phyloP scores from a whole-genome alignment of 176 grass and related monocot species.

The Saccharum spontaneum region DNA sequence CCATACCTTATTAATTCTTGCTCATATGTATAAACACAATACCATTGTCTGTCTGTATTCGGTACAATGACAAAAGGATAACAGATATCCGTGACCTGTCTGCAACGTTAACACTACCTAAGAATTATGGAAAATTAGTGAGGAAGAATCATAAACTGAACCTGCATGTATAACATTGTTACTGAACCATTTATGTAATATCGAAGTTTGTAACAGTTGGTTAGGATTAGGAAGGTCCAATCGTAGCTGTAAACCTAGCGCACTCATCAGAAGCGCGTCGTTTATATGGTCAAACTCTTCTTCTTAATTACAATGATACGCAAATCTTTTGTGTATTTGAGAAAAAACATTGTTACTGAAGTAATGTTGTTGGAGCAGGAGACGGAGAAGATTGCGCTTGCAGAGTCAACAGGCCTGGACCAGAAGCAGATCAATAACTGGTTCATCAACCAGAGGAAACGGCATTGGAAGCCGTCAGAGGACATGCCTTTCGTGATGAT shows the following conservation, averaged over 20 bases:
- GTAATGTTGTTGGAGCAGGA: constrained; percentile 33
- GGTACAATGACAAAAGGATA: not conserved
- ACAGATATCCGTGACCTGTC: not conserved
- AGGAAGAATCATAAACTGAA: not conserved
- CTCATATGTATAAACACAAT: not conserved
- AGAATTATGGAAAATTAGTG: not conserved
- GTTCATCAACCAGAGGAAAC: constrained; percentile 85
- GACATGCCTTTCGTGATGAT: constrained; percentile 74
- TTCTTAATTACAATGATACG: too few relatives aligned
- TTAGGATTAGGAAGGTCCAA: too few relatives aligned
- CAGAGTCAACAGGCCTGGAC: constrained; percentile 65
- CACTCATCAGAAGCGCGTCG: too few relatives aligned
- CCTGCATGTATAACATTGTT: not conserved
- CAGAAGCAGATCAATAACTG: constrained; percentile 91
- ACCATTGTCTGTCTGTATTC: not conserved
- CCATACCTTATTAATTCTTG: not conserved
- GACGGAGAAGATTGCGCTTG: constrained; percentile 61
- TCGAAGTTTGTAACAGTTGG: too few relatives aligned
- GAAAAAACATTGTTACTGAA: not conserved
- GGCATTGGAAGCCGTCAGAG: constrained; percentile 74
- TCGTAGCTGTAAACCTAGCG: too few relatives aligned
- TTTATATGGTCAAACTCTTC: too few relatives aligned
- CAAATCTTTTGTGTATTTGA: too few relatives aligned
- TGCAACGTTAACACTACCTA: not conserved
- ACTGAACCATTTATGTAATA: not conserved